Percentiles rank a stretch among this genome's conserved stretches.
phyloP scores from a whole-genome alignment of 2,329 filamentous ascomycete genomes.

The Monosporascus sp. region DNA sequence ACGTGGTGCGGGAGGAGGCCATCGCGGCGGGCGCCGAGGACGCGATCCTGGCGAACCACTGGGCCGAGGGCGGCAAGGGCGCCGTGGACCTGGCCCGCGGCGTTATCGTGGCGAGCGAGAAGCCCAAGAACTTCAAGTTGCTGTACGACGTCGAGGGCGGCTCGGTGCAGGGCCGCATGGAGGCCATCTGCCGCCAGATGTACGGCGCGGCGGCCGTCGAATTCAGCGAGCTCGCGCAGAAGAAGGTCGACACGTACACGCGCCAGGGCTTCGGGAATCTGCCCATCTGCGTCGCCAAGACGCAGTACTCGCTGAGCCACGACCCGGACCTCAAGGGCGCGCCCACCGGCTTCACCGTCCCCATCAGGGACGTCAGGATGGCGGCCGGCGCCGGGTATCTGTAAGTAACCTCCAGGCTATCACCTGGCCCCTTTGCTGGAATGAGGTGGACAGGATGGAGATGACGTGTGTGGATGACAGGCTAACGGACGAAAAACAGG shows the following conservation, averaged over 20 bases:
- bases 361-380: conserved; percentile 89
- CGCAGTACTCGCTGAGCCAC: conserved; percentile 93
- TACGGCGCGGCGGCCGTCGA: conserved; percentile 88
- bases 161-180: conserved; percentile 81
- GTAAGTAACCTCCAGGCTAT: conserved; percentile 41
- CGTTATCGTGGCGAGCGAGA: conserved; percentile 76
- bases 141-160: conserved; percentile 73
- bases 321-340: conserved; percentile 93
- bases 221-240: conserved; percentile 89
- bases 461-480: too few relatives aligned
- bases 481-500: conserved; percentile 40
- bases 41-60: conserved; percentile 91
- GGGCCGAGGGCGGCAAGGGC: conserved; percentile 89
- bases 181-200: conserved; percentile 86
- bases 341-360: conserved; percentile 88
- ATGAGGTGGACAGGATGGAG: too few relatives aligned
- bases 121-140: conserved; percentile 82
- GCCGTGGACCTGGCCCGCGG: conserved; percentile 84
- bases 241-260: conserved; percentile 94
- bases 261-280: conserved; percentile 88
- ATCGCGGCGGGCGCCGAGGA: conserved; percentile 90
- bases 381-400: conserved; percentile 91
- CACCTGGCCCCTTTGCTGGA: too few relatives aligned
- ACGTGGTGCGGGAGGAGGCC: conserved; percentile 84
- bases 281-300: conserved; percentile 97